Conservation (phyloP, 495 filamentous ascomycete genomes). For the Beverwykella pulmonaria region DNA sequence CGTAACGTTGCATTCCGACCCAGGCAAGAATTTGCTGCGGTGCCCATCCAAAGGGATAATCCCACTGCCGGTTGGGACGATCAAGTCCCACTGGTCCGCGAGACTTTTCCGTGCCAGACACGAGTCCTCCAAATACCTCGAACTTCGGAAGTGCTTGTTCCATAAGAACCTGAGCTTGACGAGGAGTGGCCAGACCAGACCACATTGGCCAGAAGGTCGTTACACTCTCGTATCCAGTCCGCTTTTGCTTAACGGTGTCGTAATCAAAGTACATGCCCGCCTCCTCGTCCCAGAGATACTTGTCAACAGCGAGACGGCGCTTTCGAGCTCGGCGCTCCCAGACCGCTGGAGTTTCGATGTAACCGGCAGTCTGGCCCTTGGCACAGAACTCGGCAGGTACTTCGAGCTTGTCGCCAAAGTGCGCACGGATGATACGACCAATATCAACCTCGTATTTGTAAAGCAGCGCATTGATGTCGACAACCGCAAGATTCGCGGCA, state of each 20-base stretch:
- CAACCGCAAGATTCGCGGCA: constrained; percentile 85
- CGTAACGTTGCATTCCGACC: constrained; percentile 86
- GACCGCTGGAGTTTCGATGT: constrained; percentile 73
- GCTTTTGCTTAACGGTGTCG: constrained; percentile 76
- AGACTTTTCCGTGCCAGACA: constrained; percentile 83
- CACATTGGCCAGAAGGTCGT: constrained; percentile 98
- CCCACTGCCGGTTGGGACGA: constrained; percentile 93
- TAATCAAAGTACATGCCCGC: constrained; percentile 98
- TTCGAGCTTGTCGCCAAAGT: constrained; percentile 76
- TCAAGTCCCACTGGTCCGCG: constrained; percentile 78
- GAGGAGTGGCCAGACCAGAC: constrained; percentile 80
- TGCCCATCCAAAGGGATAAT: constrained; percentile 97
- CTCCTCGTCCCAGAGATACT: constrained; percentile 86
- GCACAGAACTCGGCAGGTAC: constrained; percentile 80
- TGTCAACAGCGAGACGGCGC: constrained; percentile 79
- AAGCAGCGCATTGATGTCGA: constrained; percentile 88
- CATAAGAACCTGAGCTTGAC: constrained; percentile 78
- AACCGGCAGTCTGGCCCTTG: constrained; percentile 56
- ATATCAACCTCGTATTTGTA: constrained; percentile 98
- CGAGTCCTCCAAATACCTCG: constrained; percentile 84
- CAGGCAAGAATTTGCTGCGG: constrained; percentile 98
- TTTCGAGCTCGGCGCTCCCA: constrained; percentile 87
- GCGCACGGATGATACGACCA: constrained; percentile 72
- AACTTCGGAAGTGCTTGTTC: constrained; percentile 76
- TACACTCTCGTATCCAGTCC: constrained; percentile 76